Conservation (phyloP, 2,329 filamentous ascomycete genomes). For the Chaetoscypha palmicola region DNA sequence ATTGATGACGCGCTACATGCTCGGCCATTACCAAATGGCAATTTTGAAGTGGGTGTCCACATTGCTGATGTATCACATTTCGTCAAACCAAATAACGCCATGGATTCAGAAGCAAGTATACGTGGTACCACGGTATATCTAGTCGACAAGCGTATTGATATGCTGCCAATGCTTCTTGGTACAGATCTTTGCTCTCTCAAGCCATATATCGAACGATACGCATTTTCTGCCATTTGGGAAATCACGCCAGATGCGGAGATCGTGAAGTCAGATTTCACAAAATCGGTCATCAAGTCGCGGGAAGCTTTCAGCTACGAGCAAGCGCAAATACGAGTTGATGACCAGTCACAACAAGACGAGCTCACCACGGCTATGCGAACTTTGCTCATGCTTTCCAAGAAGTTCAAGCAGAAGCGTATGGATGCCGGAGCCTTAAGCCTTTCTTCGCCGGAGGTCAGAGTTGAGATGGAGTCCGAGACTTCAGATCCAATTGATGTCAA, state of each 20-base stretch:
- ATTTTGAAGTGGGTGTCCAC: constrained; percentile 93
- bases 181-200: constrained; percentile 96
- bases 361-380: constrained; percentile 84
- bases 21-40: constrained; percentile 76
- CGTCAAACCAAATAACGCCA: constrained; percentile 91
- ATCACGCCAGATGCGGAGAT: constrained; percentile 79
- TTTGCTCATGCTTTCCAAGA: constrained; percentile 82
- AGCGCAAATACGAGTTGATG: constrained; percentile 89
- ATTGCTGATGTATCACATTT: constrained; percentile 99
- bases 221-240: constrained; percentile 85
- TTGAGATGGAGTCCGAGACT: constrained; percentile 91
- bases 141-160: constrained; percentile 98
- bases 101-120: constrained; percentile 92
- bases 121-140: constrained; percentile 95
- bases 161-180: constrained; percentile 93
- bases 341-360: constrained; percentile 78
- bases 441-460: constrained; percentile 94
- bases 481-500: constrained; percentile 95
- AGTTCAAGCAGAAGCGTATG: constrained; percentile 90
- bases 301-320: constrained; percentile 98
- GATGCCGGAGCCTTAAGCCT: constrained; percentile 91
- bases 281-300: constrained; percentile 93
- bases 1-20: constrained; percentile 97
- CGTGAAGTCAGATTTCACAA: constrained; percentile 80
- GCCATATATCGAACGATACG: constrained; percentile 91